Evolutionary conservation across 1,284 basidiomycete genomes (phyloP).

Genomic region (Pisolithus thermaeus): DNA sequence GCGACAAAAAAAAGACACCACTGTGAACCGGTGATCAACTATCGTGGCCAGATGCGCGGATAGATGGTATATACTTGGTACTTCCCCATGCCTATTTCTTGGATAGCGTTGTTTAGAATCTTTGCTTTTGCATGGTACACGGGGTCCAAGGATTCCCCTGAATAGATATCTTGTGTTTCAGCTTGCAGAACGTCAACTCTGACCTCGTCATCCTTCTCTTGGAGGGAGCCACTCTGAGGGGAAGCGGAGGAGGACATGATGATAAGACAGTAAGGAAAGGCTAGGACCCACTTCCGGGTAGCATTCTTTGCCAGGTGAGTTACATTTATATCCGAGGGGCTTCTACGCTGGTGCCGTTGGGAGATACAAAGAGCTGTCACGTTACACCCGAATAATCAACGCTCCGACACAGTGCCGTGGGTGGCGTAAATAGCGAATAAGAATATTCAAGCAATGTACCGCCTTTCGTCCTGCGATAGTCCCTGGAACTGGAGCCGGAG

Average conservation of each 20-base stretch:
- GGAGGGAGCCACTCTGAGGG: slow-evolving; percentile 1
- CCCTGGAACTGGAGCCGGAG: too few relatives aligned
- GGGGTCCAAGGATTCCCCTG: slow-evolving; percentile 48
- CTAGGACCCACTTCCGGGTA: too few relatives aligned
- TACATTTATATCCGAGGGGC: not conserved
- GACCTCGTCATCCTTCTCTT: slow-evolving; percentile 1
- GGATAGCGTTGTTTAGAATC: slow-evolving; percentile 60
- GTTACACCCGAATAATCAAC: too few relatives aligned
- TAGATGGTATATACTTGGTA: slow-evolving; percentile 46
- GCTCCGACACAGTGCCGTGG: too few relatives aligned
- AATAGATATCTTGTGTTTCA: slow-evolving; percentile 38
- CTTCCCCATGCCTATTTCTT: slow-evolving; percentile 68
- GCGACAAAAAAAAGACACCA: slow-evolving; percentile 51
- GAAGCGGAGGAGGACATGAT: slow-evolving; percentile 13
- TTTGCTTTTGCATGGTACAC: slow-evolving; percentile 58
- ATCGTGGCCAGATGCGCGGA: not conserved
- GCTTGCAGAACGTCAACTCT: slow-evolving; percentile 6
- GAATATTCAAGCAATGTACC: too few relatives aligned
- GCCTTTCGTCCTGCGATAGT: too few relatives aligned
- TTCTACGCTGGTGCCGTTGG: too few relatives aligned
- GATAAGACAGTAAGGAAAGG: not conserved
- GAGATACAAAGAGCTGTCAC: too few relatives aligned
- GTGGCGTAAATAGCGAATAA: too few relatives aligned
- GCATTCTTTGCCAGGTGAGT: not conserved
- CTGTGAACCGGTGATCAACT: slow-evolving; percentile 18